Evolutionary conservation across 106 monocot species (phyloP), one percentile per base, ranked within the genome.

Genomic region (Platanthera guangdongensis): DNA sequence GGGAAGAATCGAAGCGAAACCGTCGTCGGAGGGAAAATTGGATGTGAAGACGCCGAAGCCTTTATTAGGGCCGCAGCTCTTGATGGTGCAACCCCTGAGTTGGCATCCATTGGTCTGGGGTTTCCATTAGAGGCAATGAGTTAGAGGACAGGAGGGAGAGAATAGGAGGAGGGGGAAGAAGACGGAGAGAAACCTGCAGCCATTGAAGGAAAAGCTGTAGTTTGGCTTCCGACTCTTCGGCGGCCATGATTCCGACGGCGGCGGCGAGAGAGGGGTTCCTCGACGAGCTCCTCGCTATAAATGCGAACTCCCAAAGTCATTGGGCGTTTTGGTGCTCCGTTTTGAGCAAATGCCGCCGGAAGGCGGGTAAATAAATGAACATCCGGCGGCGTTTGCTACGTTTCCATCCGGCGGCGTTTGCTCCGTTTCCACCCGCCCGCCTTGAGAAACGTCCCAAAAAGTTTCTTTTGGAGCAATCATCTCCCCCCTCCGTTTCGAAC

Each of bases 1-100:
- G 46, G 7, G 13, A 25, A 11, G 19, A 19, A 45, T 71, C 74
- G 32, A 80, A 76, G 74, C 76, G 39, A 73, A 82, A 69, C 78
- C 49, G 52, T 74, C 64, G 28, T 50, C 71, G 55, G 49, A 15
- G 62, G 80, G 16, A 39, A 51, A 25, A 8, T 68, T 69, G 25
- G 87, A 79, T 74, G 84, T 77, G 85, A 85, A 93, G 72, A 97
- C 80, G 18, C 97, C 97, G 76, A 85, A 97, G 28, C 94, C 94
- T 80, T 82, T 89, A 82, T 65, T 52, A 51, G 88, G 82, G 52
- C 89, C 89, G 32, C 91, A 82, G 68, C 63, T 50, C 62, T 83
- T 81, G 86, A 97, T 94, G 70, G 81, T 82, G 79, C 89, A 91
- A 15, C 86, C 84, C 0, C 91, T 91, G 18, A 94, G 88, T 50